Percentiles rank a stretch among this genome's conserved stretches.
phyloP scores from a whole-genome alignment of 2,329 filamentous ascomycete genomes.

The Neopestalotiopsis sp. region DNA sequence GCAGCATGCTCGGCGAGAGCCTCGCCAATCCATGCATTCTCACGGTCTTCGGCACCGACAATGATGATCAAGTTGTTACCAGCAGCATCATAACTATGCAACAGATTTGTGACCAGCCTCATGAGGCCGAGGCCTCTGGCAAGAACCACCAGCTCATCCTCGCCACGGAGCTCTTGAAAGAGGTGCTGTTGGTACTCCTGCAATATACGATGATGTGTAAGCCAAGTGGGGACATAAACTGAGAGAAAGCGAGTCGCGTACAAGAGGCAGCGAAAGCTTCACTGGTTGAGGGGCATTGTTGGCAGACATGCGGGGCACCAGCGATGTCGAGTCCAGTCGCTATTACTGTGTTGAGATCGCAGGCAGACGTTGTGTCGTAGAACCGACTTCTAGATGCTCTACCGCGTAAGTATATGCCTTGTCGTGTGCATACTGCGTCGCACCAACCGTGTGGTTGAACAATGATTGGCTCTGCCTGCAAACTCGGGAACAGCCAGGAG shows the following conservation, averaged over 20 bases:
- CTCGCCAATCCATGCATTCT: conserved; percentile 97
- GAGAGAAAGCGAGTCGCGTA: conserved; percentile 37
- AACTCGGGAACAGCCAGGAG: not conserved
- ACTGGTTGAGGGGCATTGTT: conserved; percentile 69
- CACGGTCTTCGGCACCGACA: conserved; percentile 87
- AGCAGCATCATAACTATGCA: conserved; percentile 95
- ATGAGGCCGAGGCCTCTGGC: conserved; percentile 91
- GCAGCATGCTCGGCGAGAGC: conserved; percentile 94
- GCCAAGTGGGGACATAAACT: conserved; percentile 19
- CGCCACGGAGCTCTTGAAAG: conserved; percentile 85
- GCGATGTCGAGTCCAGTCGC: not conserved
- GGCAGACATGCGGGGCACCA: conserved; percentile 54
- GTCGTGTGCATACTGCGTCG: conserved; percentile 3
- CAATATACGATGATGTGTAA: conserved; percentile 1
- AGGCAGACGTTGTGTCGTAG: not conserved
- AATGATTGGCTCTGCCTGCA: not conserved
- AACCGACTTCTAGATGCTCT: not conserved
- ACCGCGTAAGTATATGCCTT: not conserved
- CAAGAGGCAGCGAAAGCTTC: conserved; percentile 80
- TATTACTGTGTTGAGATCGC: not conserved
- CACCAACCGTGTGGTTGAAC: not conserved
- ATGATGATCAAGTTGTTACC: conserved; percentile 92
- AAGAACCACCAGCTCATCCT: conserved; percentile 93
- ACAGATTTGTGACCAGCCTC: conserved; percentile 90
- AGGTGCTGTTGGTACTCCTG: conserved; percentile 93